Evolutionary conservation across 495 filamentous ascomycete species (phyloP).

Genomic region (Penicillium verhagenii): DNA sequence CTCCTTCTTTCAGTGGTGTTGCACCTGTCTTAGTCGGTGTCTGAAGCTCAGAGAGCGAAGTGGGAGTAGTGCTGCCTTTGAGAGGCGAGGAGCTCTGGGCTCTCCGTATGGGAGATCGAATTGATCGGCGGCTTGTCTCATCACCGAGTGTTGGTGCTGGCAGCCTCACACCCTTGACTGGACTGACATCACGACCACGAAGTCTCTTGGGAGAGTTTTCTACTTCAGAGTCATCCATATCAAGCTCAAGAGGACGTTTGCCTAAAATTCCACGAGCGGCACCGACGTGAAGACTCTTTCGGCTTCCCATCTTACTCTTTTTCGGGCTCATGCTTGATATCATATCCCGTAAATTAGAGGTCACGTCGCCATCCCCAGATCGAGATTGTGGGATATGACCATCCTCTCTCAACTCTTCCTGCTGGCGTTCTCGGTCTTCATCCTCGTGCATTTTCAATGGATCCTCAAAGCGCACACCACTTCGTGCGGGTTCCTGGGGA

Average conservation of each 20-base stretch:
- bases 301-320: slow-evolving; percentile 62
- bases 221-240: slow-evolving; percentile 62
- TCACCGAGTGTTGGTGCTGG: slow-evolving; percentile 64
- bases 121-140: slow-evolving; percentile 59
- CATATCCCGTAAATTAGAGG: slow-evolving; percentile 68
- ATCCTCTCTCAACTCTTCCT: slow-evolving; percentile 62
- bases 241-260: slow-evolving; percentile 71
- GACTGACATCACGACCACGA: slow-evolving; percentile 69
- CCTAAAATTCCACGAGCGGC: slow-evolving; percentile 73
- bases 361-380: slow-evolving; percentile 57
- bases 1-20: slow-evolving; percentile 26
- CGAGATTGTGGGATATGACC: slow-evolving; percentile 51
- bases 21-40: slow-evolving; percentile 14
- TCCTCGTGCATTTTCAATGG: slow-evolving; percentile 66
- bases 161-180: slow-evolving; percentile 72
- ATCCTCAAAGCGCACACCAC: slow-evolving; percentile 63
- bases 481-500: slow-evolving; percentile 44
- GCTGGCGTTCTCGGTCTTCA: slow-evolving; percentile 63
- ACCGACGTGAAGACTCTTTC: slow-evolving; percentile 76
- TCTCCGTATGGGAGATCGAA: slow-evolving; percentile 47
- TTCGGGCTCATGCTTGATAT: slow-evolving; percentile 76
- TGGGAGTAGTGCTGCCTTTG: slow-evolving; percentile 37
- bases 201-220: slow-evolving; percentile 66
- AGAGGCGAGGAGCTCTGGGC: slow-evolving; percentile 30
- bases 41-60: slow-evolving; percentile 17